Conservation (phyloP, 441 rosid genomes). For the Kokia cookei region DNA sequence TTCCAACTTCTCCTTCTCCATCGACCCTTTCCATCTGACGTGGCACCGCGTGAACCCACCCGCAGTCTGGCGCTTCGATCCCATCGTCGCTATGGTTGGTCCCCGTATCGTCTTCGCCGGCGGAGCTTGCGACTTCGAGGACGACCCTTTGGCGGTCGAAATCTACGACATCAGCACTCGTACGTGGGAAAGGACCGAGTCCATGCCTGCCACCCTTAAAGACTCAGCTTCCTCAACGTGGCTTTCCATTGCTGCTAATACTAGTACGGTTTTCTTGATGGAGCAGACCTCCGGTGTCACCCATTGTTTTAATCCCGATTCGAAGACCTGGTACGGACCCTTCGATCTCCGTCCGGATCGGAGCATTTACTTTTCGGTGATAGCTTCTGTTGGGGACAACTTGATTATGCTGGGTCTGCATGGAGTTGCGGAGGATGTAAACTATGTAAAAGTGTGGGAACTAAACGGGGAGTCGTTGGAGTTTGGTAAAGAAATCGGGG, state of each 20-base stretch:
- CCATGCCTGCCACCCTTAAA: slow-evolving; percentile 47
- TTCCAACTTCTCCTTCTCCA: slow-evolving; percentile 49
- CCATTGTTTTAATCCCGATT: slow-evolving; percentile 38
- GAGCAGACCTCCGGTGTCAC: slow-evolving; percentile 48
- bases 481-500: slow-evolving; percentile 31
- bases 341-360: slow-evolving; percentile 27
- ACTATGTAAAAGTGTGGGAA: slow-evolving; percentile 43
- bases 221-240: slow-evolving; percentile 49
- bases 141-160: slow-evolving; percentile 64
- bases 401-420: slow-evolving; percentile 45
- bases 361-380: slow-evolving; percentile 17
- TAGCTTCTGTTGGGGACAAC: background rate
- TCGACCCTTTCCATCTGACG: slow-evolving; percentile 52
- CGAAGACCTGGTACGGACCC: slow-evolving; percentile 50
- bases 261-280: slow-evolving; percentile 36
- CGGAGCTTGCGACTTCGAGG: slow-evolving; percentile 58
- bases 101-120: slow-evolving; percentile 47
- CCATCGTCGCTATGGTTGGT: slow-evolving; percentile 57
- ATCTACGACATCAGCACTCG: slow-evolving; percentile 32
- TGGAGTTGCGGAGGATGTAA: slow-evolving; percentile 23
- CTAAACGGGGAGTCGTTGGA: slow-evolving; percentile 19
- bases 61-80: slow-evolving; percentile 54
- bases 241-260: slow-evolving; percentile 45
- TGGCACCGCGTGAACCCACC: slow-evolving; percentile 59
- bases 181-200: slow-evolving; percentile 44